phyloP scores from a whole-genome alignment of 345 rosid species.

The Alliaria petiolata region DNA sequence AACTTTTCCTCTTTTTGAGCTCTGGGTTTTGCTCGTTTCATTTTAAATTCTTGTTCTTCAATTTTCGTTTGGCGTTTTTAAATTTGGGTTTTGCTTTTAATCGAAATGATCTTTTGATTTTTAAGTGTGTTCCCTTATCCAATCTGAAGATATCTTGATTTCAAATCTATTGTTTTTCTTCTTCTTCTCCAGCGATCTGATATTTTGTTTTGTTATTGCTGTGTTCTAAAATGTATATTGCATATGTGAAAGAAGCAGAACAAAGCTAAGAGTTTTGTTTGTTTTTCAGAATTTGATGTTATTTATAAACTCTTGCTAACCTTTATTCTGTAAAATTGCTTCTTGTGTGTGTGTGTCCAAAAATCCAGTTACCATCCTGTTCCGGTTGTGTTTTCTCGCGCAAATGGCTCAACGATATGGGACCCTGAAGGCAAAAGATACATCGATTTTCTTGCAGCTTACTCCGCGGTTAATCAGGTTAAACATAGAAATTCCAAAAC shows the following conservation, averaged over 20 bases:
- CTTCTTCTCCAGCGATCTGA: not conserved
- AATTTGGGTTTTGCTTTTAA: not conserved
- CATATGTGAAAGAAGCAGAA: not conserved
- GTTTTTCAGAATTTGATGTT: not conserved
- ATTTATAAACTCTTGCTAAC: not conserved
- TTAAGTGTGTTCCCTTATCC: not conserved
- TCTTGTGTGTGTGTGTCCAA: not conserved
- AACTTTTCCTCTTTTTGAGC: not conserved
- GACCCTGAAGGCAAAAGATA: constrained; percentile 96
- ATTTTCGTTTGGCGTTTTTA: not conserved
- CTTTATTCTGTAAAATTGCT: not conserved
- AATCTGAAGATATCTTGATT: not conserved
- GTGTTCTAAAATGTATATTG: not conserved
- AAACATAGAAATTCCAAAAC: not conserved
- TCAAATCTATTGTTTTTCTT: not conserved
- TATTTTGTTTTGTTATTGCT: not conserved
- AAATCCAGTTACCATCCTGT: constrained; percentile 86
- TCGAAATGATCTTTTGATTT: not conserved
- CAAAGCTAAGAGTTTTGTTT: not conserved
- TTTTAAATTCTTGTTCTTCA: not conserved
- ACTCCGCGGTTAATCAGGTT: constrained; percentile 96
- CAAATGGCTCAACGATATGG: constrained; percentile 76
- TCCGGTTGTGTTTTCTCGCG: constrained; percentile 90
- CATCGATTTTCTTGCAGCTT: constrained; percentile 89
- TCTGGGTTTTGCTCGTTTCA: constrained; percentile 8